Evolutionary conservation across 169 alveolate species (phyloP), one percentile per base, ranked within the genome.

Genomic region (Plasmodium gonderi): DNA sequence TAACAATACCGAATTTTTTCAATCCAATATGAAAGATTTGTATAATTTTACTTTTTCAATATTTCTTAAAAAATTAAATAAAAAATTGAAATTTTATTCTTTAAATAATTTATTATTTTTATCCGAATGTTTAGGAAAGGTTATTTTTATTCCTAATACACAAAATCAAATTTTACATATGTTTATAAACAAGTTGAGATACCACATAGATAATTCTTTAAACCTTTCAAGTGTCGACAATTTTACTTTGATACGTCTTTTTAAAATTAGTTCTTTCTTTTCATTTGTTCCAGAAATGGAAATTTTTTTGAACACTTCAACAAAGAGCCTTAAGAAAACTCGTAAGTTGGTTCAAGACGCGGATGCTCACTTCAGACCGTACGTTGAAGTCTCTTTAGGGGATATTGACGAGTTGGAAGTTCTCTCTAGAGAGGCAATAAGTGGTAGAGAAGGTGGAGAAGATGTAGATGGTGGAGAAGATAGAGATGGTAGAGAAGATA

Each of bases 251-350:
- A 51, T 72, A 23, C 83, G 92, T 23, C 76, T 83, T 49, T 83
- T 69, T 72, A 83, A 72, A 54, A 83, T 83, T 17, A 69, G 23
- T 31, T 83, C 92, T 29, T 45, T 83, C 54, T 83, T 83, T 69
- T 83, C 92, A 11, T 83, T 83, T 60, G 92, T 83, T 0, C 92
- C 92, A 8, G 92, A 83, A 64, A 49, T 69, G 54, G 92, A 83
- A 20, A 12, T 49, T 29, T 83, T 40, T 49, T 20, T 36, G 29
- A 44, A 69, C 14, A 20, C 3, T 20, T 5, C 72, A n/a, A 3
- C 23, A 4, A 67, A 72, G 40, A 12, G 67, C 38, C 0, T 5
- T 17, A 45, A 54, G 60, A 77, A 9, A 36, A 33, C 14, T 44
- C 83, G 40, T n/a, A 45, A 54, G 33, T 60, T 60, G 17, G 72